Conservation (phyloP, 177 flowering plant species). For the Vitis hybrid region DNA sequence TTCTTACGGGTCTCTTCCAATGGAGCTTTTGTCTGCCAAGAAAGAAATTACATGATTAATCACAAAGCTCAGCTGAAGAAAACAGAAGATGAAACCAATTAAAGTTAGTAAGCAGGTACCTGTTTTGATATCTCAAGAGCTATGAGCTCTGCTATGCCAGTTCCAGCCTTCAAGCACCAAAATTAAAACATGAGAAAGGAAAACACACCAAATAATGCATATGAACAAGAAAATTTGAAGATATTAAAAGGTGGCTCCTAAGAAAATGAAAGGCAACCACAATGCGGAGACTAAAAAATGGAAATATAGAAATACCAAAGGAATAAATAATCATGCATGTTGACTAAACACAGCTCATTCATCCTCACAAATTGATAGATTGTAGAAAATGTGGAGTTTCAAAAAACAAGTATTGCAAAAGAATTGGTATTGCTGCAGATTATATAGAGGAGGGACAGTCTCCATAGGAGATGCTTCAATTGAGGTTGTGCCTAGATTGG, state of each 20-base stretch:
- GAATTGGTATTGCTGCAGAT: no score
- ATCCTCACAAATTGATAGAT: no score
- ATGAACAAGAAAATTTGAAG: not conserved
- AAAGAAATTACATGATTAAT: not conserved
- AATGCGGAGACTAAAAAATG: not conserved
- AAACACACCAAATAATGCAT: not conserved
- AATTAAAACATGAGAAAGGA: conserved; percentile 19
- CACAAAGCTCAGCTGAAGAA: not conserved
- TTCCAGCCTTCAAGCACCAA: conserved; percentile 73
- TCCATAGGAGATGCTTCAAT: no score
- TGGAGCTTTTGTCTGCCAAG: conserved; percentile 47
- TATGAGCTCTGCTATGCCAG: conserved; percentile 88
- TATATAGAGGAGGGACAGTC: no score
- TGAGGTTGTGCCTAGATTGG: no score
- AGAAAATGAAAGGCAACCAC: not conserved
- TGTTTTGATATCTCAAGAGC: conserved; percentile 78
- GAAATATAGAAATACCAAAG: not conserved
- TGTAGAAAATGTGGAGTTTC: no score
- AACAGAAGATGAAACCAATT: not conserved
- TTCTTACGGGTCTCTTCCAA: conserved; percentile 58
- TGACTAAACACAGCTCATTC: no score
- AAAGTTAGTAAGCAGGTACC: conserved; percentile 28
- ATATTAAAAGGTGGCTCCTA: not conserved
- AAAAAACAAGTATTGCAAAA: no score
- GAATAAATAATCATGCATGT: no score